Evolutionary conservation across 305 asterid genomes (phyloP).

Genomic region (Fraxinus nigra): DNA sequence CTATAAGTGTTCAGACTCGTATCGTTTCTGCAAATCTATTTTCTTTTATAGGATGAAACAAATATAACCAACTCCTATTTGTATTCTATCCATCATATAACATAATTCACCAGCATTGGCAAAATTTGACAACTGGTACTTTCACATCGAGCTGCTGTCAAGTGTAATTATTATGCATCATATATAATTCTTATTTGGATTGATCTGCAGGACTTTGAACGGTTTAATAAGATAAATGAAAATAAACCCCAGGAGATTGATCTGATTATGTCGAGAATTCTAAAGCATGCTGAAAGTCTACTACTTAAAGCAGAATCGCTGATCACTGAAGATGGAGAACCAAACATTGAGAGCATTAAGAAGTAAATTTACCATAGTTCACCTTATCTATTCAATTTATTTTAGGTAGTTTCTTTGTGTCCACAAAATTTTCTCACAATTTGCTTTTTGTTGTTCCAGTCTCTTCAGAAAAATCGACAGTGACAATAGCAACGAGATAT

Average conservation of each 20-base stretch:
- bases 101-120: background rate
- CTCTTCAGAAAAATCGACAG: conserved; percentile 46
- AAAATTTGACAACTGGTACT: background rate
- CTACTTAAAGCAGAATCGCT: conserved; percentile 38
- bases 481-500: conserved; percentile 29
- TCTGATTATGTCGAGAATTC: conserved; percentile 42
- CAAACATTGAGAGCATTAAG: conserved; percentile 42
- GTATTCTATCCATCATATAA: background rate
- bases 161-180: background rate
- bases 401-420: background rate
- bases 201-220: conserved; percentile 32
- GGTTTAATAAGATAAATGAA: conserved; percentile 28
- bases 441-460: conserved; percentile 29
- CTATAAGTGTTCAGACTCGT: background rate
- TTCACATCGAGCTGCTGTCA: background rate
- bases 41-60: background rate
- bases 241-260: conserved; percentile 31
- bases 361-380: conserved; percentile 19
- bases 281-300: conserved; percentile 42
- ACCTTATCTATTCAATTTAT: background rate
- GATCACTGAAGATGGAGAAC: conserved; percentile 45
- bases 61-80: background rate
- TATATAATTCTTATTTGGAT: background rate
- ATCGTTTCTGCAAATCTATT: too few relatives aligned
- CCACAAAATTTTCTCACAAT: background rate